Conservation (phyloP, 2,329 filamentous ascomycete species). For the Pyricularia pennisetigena region DNA sequence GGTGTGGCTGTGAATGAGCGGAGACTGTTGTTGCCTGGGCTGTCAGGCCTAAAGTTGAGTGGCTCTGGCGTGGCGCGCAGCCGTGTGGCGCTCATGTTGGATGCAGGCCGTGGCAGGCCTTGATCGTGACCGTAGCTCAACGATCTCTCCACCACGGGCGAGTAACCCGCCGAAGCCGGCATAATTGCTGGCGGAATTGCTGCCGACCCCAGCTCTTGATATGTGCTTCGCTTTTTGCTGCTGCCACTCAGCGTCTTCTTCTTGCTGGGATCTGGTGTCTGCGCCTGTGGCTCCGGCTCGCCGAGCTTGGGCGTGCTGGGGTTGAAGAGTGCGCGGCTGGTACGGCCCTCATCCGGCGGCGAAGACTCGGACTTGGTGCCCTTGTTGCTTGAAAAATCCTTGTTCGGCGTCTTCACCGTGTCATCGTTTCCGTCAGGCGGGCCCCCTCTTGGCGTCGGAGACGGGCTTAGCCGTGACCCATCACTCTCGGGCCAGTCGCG, state of each 20-base stretch:
- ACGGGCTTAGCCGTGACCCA: constrained; percentile 6
- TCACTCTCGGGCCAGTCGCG: constrained; percentile 31
- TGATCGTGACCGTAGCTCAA: background rate
- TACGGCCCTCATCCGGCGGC: constrained; percentile 4
- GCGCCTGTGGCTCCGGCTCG: constrained; percentile 24
- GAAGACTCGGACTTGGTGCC: constrained; percentile 6
- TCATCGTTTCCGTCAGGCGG: background rate
- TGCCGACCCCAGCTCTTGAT: background rate
- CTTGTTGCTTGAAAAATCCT: background rate
- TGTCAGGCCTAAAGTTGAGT: constrained; percentile 50
- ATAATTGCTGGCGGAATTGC: constrained; percentile 7
- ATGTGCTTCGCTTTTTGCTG: constrained; percentile 2
- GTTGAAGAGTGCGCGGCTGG: background rate
- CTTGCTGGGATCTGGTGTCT: constrained; percentile 30
- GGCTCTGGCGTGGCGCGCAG: constrained; percentile 41
- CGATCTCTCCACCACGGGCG: background rate
- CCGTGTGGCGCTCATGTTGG: constrained; percentile 44
- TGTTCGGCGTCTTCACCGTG: background rate
- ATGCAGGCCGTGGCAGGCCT: constrained; percentile 27
- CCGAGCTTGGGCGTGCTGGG: constrained; percentile 25
- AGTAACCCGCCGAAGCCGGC: background rate
- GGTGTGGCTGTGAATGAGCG: constrained; percentile 43
- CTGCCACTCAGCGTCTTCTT: background rate
- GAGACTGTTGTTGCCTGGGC: constrained; percentile 41
- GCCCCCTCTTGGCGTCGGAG: constrained; percentile 3